Conservation (phyloP, 2,329 filamentous ascomycete species). For the Purpureocillium takamizusanense region DNA sequence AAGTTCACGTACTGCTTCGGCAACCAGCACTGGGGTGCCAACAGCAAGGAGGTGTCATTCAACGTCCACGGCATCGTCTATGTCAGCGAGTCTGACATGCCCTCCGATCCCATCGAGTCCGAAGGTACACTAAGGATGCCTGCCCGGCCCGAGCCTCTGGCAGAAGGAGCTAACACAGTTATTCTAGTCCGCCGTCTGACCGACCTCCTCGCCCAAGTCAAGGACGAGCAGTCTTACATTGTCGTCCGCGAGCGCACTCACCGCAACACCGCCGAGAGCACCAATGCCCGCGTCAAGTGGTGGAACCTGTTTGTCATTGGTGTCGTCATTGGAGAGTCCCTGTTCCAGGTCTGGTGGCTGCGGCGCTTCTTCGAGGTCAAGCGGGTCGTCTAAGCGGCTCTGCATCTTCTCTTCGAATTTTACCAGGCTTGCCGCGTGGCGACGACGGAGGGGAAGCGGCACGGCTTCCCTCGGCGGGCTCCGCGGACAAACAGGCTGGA, state of each 20-base stretch:
- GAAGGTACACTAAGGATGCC: constrained; percentile 55
- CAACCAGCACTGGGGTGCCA: constrained; percentile 95
- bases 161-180: no score
- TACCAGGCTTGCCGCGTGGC: neutral
- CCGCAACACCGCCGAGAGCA: constrained; percentile 97
- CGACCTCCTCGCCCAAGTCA: constrained; percentile 82
- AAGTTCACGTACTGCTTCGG: constrained; percentile 97
- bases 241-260: constrained; percentile 91
- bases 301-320: constrained; percentile 96
- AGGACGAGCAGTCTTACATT: constrained; percentile 97
- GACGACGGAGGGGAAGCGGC: neutral
- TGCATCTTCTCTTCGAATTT: neutral
- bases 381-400: constrained; percentile 46
- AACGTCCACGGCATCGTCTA: constrained; percentile 99
- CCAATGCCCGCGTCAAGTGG: constrained; percentile 96
- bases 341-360: constrained; percentile 99
- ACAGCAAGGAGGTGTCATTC: constrained; percentile 97
- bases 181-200: constrained; percentile 66
- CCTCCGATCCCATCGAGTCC: constrained; percentile 78
- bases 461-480: neutral
- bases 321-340: constrained; percentile 79
- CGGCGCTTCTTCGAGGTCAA: constrained; percentile 94
- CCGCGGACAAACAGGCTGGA: neutral
- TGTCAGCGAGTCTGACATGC: constrained; percentile 77
- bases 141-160: neutral